A percentile compares a stretch with the other conserved stretches of the same genome.
phyloP scores from a whole-genome alignment of 257 asterid genomes.

The Orobanche coerulescens region DNA sequence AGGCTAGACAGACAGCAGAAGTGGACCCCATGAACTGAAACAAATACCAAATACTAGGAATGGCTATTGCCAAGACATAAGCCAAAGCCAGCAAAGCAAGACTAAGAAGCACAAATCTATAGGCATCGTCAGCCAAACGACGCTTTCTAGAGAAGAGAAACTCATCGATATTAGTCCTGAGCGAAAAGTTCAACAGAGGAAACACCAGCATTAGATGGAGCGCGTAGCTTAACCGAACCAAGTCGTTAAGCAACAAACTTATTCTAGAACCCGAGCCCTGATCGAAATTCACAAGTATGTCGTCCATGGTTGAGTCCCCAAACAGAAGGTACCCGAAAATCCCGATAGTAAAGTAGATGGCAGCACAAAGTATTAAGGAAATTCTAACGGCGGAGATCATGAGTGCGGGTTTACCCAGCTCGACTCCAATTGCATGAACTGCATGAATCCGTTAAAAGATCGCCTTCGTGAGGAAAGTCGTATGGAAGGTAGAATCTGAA shows the following conservation, averaged over 20 bases:
- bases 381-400: conserved; percentile 67
- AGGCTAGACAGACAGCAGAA: conserved; percentile 79
- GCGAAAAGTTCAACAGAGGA: conserved; percentile 75
- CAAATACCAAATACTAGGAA: conserved; percentile 88
- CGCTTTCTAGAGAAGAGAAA: conserved; percentile 57
- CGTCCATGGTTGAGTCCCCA: conserved; percentile 82
- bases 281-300: conserved; percentile 82
- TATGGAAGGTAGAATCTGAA: too few species aligned
- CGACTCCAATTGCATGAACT: conserved; percentile 91
- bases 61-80: conserved; percentile 56
- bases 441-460: conserved; percentile 19
- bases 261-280: conserved; percentile 41
- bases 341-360: conserved; percentile 66
- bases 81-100: conserved; percentile 44
- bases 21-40: conserved; percentile 97
- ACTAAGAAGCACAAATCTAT: conserved; percentile 53
- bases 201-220: conserved; percentile 79
- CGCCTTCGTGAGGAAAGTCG: not conserved
- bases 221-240: conserved; percentile 73
- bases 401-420: conserved; percentile 62
- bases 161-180: conserved; percentile 75
- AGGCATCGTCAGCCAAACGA: conserved; percentile 36
- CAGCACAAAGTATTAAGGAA: conserved; percentile 60
- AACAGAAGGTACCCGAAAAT: conserved; percentile 88
- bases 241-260: conserved; percentile 45